These are phyloP conservation scores for Suillus occidentalis DNA, from an alignment of 768 basidiomycete genomes.

Conservation along the genomic window DNA sequence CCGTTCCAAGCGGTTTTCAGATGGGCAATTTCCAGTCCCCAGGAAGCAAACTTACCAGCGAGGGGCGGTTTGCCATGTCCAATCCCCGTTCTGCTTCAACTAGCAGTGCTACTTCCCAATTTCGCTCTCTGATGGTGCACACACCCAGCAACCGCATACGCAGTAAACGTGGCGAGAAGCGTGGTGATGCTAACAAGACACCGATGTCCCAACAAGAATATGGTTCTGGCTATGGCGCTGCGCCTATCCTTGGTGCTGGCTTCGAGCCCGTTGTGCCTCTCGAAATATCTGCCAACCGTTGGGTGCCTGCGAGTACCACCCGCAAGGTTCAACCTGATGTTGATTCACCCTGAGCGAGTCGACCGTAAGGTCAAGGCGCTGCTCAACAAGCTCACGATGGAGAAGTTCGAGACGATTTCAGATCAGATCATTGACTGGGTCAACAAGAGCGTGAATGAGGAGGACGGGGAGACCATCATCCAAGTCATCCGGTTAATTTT, in stretches of 20 bases:
- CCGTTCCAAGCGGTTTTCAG: conserved; percentile 31
- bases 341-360: conserved; percentile 80
- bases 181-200: conserved; percentile 53
- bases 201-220: conserved; percentile 37
- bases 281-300: conserved; percentile 74
- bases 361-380: conserved; percentile 90
- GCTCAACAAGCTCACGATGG: conserved; percentile 95
- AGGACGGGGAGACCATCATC: conserved; percentile 89
- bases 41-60: conserved; percentile 60
- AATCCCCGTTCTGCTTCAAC: conserved; percentile 53
- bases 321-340: conserved; percentile 48
- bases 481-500: conserved; percentile 96
- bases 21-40: conserved; percentile 71
- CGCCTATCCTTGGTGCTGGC: conserved; percentile 17
- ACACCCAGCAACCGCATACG: conserved; percentile 69
- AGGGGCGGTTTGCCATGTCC: conserved; percentile 56
- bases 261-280: conserved; percentile 59
- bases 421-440: conserved; percentile 95
- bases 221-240: conserved; percentile 35
- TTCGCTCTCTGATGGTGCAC: conserved; percentile 59
- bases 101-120: conserved; percentile 47
- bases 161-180: conserved; percentile 81
- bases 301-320: conserved; percentile 54
- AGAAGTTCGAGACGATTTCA: conserved; percentile 94
- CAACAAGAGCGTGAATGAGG: conserved; percentile 90